Evolutionary conservation across 805 yeast species (phyloP), one percentile per base, ranked within the genome.

Genomic region (Vanderwaltozyma polyspora): DNA sequence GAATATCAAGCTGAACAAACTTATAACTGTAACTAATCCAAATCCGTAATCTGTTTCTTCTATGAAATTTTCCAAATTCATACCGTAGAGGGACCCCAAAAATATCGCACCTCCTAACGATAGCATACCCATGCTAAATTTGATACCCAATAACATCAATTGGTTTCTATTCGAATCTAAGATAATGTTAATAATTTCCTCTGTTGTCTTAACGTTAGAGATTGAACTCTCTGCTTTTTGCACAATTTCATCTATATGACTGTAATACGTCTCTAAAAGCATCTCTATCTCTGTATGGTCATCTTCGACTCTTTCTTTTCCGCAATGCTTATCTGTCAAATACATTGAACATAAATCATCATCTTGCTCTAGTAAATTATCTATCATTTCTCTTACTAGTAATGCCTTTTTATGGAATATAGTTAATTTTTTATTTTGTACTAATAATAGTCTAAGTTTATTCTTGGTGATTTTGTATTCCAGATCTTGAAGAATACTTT

Each of bases 141-240:
- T 70, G 37, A 91, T 64, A 3, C 94, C 94, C 26, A 91, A 63
- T 19, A 86, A 56, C 95, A 91, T 86, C 40, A 91, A 66, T 44
- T 89, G 85, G 57, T 91, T 91, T 57, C 99, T 72, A 57, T 91
- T 89, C 1, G 96, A 80, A 54, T 91, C 99, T 38, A 91, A 62
- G 17, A 91, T 80, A 43, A 91, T 87, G 49, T 86, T 86, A 40
- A 87, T 86, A 48, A 91, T 86, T 55, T 91, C 98, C 55, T 91
- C 97, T 0, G 96, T 87, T 15, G 94, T 83, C 42, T 74, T 74
- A 35, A 91, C 89, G 53, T 89, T 87, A n/a, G 81, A 71, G 22
- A 76, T 70, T 25, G 83, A 62, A 43, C 73, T 81, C 42, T 79
- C 91, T 15, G 79, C 80, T 3, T 82, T 81, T 55, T 91, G 97